phyloP scores from a whole-genome alignment of 768 basidiomycete species.

The Coprinellus micaceus region DNA sequence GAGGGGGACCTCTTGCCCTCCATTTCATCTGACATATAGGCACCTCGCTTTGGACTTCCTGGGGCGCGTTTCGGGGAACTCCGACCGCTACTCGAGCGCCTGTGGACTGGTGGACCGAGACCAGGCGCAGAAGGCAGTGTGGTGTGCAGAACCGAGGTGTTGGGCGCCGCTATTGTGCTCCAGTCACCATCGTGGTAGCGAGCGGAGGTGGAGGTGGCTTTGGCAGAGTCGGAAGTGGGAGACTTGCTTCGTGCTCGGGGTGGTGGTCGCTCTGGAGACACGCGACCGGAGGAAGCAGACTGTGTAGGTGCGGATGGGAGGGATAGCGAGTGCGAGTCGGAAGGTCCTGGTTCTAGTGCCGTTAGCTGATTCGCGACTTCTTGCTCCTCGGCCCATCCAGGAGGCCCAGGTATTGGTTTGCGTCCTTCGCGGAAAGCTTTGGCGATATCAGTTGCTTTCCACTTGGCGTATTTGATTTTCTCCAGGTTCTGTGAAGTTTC shows the following conservation, averaged over 20 bases:
- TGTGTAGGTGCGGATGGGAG: conserved; percentile 13
- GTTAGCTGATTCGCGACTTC: conserved; percentile 22
- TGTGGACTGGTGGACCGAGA: conserved; percentile 7
- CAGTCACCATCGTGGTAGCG: conserved; percentile 43
- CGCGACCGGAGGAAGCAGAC: conserved; percentile 19
- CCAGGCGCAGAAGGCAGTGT: conserved; percentile 18
- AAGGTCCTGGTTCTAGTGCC: conserved; percentile 5
- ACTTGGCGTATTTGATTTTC: conserved; percentile 91
- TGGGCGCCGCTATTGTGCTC: conserved; percentile 74
- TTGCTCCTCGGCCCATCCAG: conserved; percentile 40
- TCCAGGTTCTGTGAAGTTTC: conserved; percentile 58
- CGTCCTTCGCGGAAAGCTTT: conserved; percentile 95
- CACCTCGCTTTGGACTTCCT: conserved; percentile 19
- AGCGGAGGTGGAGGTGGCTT: conserved; percentile 13
- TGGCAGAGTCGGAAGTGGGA: conserved; percentile 7
- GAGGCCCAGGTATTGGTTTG: conserved; percentile 75
- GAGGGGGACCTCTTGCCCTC: conserved; percentile 25
- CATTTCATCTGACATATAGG: conserved; percentile 42
- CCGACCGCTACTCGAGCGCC: conserved; percentile 25
- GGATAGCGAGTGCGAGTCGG: conserved; percentile 12
- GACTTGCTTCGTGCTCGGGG: neutral
- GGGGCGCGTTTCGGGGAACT: conserved; percentile 22
- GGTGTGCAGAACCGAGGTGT: neutral
- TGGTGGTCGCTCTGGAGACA: conserved; percentile 20
- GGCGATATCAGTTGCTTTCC: conserved; percentile 95